phyloP scores from a whole-genome alignment of 106 monocot species.

The Dendrobium officinale region DNA sequence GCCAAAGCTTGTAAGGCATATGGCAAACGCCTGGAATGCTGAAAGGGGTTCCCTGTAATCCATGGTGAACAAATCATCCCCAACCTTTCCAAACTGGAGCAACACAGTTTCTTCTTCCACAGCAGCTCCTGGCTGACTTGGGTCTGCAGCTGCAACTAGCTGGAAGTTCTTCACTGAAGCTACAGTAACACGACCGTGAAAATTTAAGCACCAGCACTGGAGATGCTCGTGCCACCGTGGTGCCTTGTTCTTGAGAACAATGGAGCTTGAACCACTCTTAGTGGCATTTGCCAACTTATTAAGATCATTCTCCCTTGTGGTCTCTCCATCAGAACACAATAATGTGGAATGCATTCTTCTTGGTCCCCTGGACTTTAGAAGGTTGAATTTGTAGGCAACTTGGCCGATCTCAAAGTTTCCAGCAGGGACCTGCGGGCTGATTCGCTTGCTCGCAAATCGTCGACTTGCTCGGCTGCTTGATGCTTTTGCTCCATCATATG shows the following conservation, averaged over 20 bases:
- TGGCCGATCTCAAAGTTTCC: slow-evolving; percentile 49
- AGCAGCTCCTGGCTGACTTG: slow-evolving; percentile 16
- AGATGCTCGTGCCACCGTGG: slow-evolving; percentile 79
- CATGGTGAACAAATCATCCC: slow-evolving; percentile 70
- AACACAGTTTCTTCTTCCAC: slow-evolving; percentile 52
- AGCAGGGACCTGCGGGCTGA: slow-evolving; percentile 54
- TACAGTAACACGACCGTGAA: slow-evolving; percentile 67
- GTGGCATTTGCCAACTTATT: not conserved
- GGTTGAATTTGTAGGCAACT: slow-evolving; percentile 65
- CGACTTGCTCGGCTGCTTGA: slow-evolving; percentile 32
- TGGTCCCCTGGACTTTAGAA: slow-evolving; percentile 68
- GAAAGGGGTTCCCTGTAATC: slow-evolving; percentile 69
- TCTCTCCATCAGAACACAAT: slow-evolving; percentile 15
- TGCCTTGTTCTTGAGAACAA: slow-evolving; percentile 56
- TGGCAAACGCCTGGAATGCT: slow-evolving; percentile 69
- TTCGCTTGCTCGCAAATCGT: slow-evolving; percentile 56
- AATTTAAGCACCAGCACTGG: slow-evolving; percentile 86
- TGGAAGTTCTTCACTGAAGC: slow-evolving; percentile 87
- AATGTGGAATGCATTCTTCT: slow-evolving; percentile 57
- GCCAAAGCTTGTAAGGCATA: slow-evolving; percentile 77
- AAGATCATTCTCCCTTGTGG: slow-evolving; percentile 1
- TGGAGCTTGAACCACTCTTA: not conserved
- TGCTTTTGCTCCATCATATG: slow-evolving; percentile 41
- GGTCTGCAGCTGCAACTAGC: slow-evolving; percentile 33
- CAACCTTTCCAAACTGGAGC: slow-evolving; percentile 75